Evolutionary conservation across 306 rosid genomes (phyloP), one percentile per base, ranked within the genome.

Genomic region (Coriaria nepalensis): DNA sequence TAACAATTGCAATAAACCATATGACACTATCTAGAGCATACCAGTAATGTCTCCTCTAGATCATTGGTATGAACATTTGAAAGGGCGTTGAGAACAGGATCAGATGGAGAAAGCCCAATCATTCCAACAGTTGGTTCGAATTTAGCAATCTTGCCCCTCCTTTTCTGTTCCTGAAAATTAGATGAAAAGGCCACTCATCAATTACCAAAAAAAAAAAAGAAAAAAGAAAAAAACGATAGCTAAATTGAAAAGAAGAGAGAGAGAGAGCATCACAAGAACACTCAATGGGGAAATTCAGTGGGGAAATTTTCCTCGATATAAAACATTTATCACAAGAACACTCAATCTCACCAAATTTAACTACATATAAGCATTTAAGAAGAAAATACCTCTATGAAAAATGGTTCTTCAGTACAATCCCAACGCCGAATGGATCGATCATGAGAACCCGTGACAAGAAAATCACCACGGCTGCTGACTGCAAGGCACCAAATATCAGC

Each of bases 321-420:
- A 20, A 20, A 20, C 29, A 20, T 20, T 20, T 3, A 20, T 20
- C 29, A 20, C 29, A 20, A 20, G 29, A 20, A 20, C 29, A 20
- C 29, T 20, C 29, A 20, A 20, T 20, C 29, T 20, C 29, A 20
- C 29, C 29, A 20, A 20, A 20, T 20, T 20, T 20, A 3, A 3
- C 29, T 20, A 20, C 3, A 1, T 20, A 20, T 20, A 20, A 20
- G 29, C 55, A 20, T 53, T 51, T 36, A 64, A 61, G 15, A 33
- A 73, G 43, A 14, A 41, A 14, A 65, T 67, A 84, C 97, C 94
- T 90, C 97, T 55, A 90, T 75, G 71, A 90, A 84, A 74, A 90
- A 90, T 49, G 87, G 94, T 55, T 85, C 95, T 65, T 90, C 97
- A 2, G 95, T 84, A 63, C 97, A 95, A 66, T 90, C 95, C 95